These are phyloP conservation scores for Cylindrotheca closterium DNA, from an alignment of 108 stramenopile species.

Conservation along the genomic window DNA sequence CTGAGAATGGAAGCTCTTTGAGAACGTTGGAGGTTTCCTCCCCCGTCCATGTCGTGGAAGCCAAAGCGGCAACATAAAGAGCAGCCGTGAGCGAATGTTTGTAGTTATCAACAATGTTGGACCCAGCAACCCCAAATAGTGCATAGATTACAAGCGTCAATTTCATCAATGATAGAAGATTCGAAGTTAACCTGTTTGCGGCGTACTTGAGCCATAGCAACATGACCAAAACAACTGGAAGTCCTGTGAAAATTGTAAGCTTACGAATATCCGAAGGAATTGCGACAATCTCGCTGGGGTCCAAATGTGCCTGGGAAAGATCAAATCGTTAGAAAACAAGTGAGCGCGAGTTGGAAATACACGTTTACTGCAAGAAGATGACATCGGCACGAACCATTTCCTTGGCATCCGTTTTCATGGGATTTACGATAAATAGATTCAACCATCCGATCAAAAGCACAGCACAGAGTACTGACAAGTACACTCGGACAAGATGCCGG, in stretches of 20 bases:
- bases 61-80: constrained; percentile 20
- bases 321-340: no score
- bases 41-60: constrained; percentile 19
- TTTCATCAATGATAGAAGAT: constrained; percentile 11
- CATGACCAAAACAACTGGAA: constrained; percentile 21
- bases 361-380: not conserved
- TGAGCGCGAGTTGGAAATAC: not conserved
- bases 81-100: constrained; percentile 20
- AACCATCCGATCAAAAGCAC: constrained; percentile 26
- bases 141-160: constrained; percentile 18
- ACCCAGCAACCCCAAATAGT: constrained; percentile 26
- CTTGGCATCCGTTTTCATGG: not conserved
- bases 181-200: constrained; percentile 2
- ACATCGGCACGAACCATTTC: constrained; percentile 25
- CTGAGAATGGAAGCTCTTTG: constrained; percentile 29
- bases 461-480: constrained; percentile 7
- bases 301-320: constrained; percentile 24
- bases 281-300: constrained; percentile 29
- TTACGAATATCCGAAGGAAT: constrained; percentile 15
- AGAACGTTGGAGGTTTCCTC: constrained; percentile 7
- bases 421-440: constrained; percentile 21
- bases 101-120: constrained; percentile 16
- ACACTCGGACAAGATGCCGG: constrained; percentile 20
- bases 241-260: constrained; percentile 6
- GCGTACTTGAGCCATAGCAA: constrained; percentile 1